Conservation (phyloP, 2,329 filamentous ascomycete species). For the Orbilia brochopaga region DNA sequence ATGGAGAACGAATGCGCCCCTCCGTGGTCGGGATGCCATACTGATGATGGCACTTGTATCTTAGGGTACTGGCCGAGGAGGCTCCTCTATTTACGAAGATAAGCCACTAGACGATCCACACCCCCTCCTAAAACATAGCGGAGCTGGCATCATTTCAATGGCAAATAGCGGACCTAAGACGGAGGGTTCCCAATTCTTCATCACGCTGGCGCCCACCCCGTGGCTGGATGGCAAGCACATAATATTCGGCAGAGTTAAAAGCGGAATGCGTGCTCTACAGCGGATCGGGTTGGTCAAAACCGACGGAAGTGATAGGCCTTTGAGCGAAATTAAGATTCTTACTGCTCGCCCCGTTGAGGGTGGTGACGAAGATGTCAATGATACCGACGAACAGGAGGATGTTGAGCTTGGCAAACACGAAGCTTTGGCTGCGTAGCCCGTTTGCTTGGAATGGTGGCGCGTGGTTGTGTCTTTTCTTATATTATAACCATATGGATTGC, state of each 20-base stretch:
- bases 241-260: constrained; percentile 89
- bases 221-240: constrained; percentile 98
- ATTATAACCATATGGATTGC: too few relatives aligned
- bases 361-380: constrained; percentile 57
- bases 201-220: constrained; percentile 90
- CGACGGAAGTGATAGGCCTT: constrained; percentile 76
- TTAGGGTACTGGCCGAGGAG: constrained; percentile 78
- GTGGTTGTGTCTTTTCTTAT: too few relatives aligned
- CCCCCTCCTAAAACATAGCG: constrained; percentile 80
- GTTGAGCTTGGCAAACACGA: too few relatives aligned
- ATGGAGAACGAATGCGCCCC: not conserved
- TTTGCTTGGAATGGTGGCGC: too few relatives aligned
- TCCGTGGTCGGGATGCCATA: not conserved
- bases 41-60: not conserved
- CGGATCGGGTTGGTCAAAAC: constrained; percentile 89
- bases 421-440: too few relatives aligned
- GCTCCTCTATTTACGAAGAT: constrained; percentile 85
- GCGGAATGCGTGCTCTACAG: constrained; percentile 80
- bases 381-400: not conserved
- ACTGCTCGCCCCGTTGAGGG: constrained; percentile 73
- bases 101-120: constrained; percentile 93
- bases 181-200: constrained; percentile 94
- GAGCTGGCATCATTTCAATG: constrained; percentile 93
- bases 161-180: constrained; percentile 92
- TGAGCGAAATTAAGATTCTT: constrained; percentile 81